Base-by-base conservation (phyloP, 129 eudicot genomes). In the Ambrosia trifida region DNA sequence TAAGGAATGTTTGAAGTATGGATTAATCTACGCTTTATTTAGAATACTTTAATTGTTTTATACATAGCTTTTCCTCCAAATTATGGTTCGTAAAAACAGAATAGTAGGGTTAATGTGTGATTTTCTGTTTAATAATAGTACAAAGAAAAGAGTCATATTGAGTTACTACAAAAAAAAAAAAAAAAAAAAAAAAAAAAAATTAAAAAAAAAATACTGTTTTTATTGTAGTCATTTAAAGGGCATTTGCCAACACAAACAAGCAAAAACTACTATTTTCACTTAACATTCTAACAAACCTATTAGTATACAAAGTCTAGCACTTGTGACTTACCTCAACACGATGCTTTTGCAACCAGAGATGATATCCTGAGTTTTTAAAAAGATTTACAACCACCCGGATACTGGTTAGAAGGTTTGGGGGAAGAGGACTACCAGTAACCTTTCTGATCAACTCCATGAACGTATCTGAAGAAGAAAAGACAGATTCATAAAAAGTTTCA, bases 351-450 rank as follows among this genome's bases (percentile, higher is more conserved):
- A 95, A 85, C 99, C 97, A 95, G 36, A 74, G 95, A 73, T 81
- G 86, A 80, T 63, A 90, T 79, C 51, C 50, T 12, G 89, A 70
- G 72, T 68, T 85, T 77, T 85, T 95, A 66, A 95, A 95, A 70
- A 95, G 97, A 76, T 95, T 95, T 50, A 85, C 87, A 69, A 95
- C 78, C 36, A 76, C 86, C 68, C 99, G 99, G 64, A 90, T 78
- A 71, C 91, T 70, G 44, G 99, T 95, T 53, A 95, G 77, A 72
- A 90, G 70, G 81, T 90, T 95, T 12, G 97, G 84, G 8, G 97
- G 86, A 71, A 86, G 86, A 20, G 88, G 82, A 71, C 69, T 79
- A 66, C 79, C 50, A 31, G 94, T 83, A 58, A 81, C 97, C 78
- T 90, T 95, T 72, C 35, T 86, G 57, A 95, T 82, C 85, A 88